These are phyloP conservation scores for Verbascum thapsus DNA, from an alignment of 257 asterid genomes.

Conservation along the genomic window DNA sequence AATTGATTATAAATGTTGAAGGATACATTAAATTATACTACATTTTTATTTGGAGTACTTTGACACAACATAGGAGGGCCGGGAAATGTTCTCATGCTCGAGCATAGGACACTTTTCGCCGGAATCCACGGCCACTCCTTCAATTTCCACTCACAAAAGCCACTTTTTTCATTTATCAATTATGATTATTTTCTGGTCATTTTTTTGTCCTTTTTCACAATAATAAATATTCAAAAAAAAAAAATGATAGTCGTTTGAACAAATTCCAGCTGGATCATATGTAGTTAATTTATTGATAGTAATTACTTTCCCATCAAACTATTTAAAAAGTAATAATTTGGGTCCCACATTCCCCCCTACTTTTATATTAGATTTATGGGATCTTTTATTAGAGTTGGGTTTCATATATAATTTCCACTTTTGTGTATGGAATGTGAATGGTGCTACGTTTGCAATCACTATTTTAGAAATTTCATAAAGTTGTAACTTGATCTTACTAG, in stretches of 20 bases:
- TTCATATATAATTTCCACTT: neutral
- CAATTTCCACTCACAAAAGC: neutral
- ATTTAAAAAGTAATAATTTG: constrained; percentile 4
- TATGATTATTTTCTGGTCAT: constrained; percentile 6
- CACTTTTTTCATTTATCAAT: constrained; percentile 1
- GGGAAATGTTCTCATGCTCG: neutral
- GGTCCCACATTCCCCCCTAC: constrained; percentile 21
- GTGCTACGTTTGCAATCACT: constrained; percentile 5
- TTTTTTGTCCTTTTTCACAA: constrained; percentile 4
- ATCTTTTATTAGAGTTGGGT: neutral
- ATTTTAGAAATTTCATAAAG: neutral
- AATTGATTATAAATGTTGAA: no score
- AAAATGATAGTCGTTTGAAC: neutral
- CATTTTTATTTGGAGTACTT: neutral
- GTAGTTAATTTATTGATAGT: constrained; percentile 21
- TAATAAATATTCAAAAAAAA: no score
- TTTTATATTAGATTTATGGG: constrained; percentile 1
- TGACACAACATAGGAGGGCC: neutral
- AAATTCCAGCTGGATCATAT: constrained; percentile 9
- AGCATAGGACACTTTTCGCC: constrained; percentile 32
- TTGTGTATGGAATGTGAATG: constrained; percentile 18
- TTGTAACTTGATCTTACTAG: constrained; percentile 10
- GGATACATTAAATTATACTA: no score
- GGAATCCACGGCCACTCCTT: constrained; percentile 38
- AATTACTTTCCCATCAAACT: constrained; percentile 26